Percentiles rank a stretch among this genome's conserved stretches.
Conservation (phyloP, 345 rosid species). For the Murraya paniculata region DNA sequence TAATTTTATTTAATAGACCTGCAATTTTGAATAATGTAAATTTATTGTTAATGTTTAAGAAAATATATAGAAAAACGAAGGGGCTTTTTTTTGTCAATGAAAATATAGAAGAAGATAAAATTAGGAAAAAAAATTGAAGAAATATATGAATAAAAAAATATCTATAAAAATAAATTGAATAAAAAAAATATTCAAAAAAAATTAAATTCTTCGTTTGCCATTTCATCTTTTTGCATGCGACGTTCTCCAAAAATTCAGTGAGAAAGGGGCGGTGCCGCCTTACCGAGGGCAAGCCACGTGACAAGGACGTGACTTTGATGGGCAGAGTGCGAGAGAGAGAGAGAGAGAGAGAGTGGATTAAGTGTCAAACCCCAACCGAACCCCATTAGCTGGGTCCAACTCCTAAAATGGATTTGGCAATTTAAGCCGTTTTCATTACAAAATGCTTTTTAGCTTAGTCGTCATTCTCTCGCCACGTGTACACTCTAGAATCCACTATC, state of each 20-base stretch:
- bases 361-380: too few species aligned
- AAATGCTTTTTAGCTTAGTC: not conserved
- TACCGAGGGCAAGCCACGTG: constrained; percentile 34
- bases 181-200: not conserved
- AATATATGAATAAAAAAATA: not conserved
- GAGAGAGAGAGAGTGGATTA: not conserved
- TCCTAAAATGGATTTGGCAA: not conserved
- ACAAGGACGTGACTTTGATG: constrained; percentile 24
- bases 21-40: too few species aligned
- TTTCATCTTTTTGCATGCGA: too few species aligned
- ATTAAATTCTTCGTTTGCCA: not conserved
- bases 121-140: not conserved
- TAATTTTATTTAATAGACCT: too few species aligned
- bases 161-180: not conserved
- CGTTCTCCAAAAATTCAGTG: constrained; percentile 1
- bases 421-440: not conserved
- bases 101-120: too few species aligned
- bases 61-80: not conserved
- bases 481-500: not conserved
- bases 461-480: constrained; percentile 25
- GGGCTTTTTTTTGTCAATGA: not conserved
- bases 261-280: constrained; percentile 39
- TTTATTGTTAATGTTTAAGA: too few species aligned
- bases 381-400: not conserved
- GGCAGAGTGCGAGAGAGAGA: not conserved